Evolutionary conservation across 2,329 filamentous ascomycete genomes (phyloP).

Genomic region (Ascochyta fabae): DNA sequence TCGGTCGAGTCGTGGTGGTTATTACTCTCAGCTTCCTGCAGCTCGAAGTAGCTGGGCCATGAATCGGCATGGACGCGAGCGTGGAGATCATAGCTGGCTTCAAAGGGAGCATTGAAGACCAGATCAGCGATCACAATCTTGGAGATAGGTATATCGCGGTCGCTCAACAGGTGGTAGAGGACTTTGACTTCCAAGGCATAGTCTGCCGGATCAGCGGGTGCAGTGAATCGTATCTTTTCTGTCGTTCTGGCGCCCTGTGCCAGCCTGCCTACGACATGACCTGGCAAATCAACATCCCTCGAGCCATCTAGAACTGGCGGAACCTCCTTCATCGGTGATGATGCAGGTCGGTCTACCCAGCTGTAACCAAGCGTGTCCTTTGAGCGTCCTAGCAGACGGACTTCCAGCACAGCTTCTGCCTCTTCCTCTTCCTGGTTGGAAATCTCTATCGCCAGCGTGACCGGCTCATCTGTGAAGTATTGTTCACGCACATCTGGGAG

Average conservation of each 20-base stretch:
- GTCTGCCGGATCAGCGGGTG: slow-evolving; percentile 55
- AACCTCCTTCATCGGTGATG: slow-evolving; percentile 41
- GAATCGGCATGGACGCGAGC: slow-evolving; percentile 77
- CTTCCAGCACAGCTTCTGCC: slow-evolving; percentile 73
- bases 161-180: slow-evolving; percentile 78
- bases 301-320: slow-evolving; percentile 31
- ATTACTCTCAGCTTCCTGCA: slow-evolving; percentile 53
- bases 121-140: slow-evolving; percentile 74
- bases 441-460: slow-evolving; percentile 72
- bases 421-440: slow-evolving; percentile 84
- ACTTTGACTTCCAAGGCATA: slow-evolving; percentile 76
- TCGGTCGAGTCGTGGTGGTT: slow-evolving; percentile 41
- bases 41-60: slow-evolving; percentile 88
- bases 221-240: slow-evolving; percentile 49
- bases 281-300: slow-evolving; percentile 42
- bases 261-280: slow-evolving; percentile 47
- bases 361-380: slow-evolving; percentile 54
- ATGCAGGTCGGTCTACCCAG: slow-evolving; percentile 54
- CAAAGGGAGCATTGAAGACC: slow-evolving; percentile 81
- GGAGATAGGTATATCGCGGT: slow-evolving; percentile 79
- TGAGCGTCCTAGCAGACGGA: slow-evolving; percentile 67
- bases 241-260: slow-evolving; percentile 39
- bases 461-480: slow-evolving; percentile 84
- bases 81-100: slow-evolving; percentile 86
- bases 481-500: slow-evolving; percentile 68